Evolutionary conservation across 1,284 basidiomycete genomes (phyloP).

Genomic region (Moesziomyces sp.): DNA sequence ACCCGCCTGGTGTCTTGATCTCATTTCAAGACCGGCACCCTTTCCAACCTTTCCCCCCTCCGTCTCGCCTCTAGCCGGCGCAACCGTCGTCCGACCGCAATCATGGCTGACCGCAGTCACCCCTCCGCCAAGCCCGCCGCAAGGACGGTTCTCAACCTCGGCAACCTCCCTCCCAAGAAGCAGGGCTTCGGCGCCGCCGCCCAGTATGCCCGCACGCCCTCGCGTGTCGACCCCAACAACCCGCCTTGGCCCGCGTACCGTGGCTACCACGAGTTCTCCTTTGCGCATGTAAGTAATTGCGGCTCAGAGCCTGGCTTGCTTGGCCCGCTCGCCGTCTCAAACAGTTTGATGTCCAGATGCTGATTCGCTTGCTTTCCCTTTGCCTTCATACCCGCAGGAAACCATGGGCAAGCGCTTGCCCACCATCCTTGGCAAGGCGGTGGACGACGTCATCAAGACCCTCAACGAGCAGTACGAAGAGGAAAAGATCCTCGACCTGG

Average conservation of each 20-base stretch:
- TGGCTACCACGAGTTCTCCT: constrained; percentile 95
- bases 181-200: constrained; percentile 50
- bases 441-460: constrained; percentile 89
- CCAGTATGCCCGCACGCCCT: constrained; percentile 56
- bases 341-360: background rate
- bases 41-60: background rate
- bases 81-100: constrained; percentile 9
- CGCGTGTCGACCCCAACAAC: constrained; percentile 80
- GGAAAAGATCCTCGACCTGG: constrained; percentile 86
- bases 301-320: no score
- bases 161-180: constrained; percentile 66
- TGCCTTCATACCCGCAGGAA: constrained; percentile 29
- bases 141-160: constrained; percentile 66
- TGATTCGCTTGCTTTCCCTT: background rate
- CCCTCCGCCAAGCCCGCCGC: constrained; percentile 64
- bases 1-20: background rate
- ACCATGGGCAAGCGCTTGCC: constrained; percentile 90
- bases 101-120: constrained; percentile 57
- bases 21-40: background rate
- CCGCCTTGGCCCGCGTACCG: constrained; percentile 89
- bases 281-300: constrained; percentile 75
- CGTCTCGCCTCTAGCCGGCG: background rate
- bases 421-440: constrained; percentile 94
- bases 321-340: no score
- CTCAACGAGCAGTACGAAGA: constrained; percentile 82